phyloP scores from a whole-genome alignment of 495 filamentous ascomycete genomes.

The Aspergillus conjunctus region DNA sequence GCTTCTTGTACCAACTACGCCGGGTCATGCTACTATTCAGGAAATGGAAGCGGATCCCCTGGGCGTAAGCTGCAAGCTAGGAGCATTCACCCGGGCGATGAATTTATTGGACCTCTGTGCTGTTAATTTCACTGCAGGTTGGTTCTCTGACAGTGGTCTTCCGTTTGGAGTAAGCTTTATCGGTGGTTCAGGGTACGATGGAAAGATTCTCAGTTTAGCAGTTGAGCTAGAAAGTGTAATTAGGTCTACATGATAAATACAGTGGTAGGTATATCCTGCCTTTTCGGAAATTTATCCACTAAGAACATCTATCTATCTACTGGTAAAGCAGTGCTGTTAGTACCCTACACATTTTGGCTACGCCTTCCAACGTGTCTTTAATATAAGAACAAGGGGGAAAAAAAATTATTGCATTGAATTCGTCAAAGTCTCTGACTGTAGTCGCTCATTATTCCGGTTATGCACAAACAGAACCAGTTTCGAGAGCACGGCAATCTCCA shows the following conservation, averaged over 20 bases:
- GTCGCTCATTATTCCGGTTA: background rate
- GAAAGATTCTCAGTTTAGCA: conserved; percentile 23
- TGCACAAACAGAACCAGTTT: background rate
- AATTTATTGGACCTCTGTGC: conserved; percentile 7
- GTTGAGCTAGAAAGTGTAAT: background rate
- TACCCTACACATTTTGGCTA: no score
- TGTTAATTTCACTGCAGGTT: background rate
- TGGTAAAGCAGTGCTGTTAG: no score
- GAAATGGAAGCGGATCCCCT: background rate
- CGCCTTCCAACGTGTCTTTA: no score
- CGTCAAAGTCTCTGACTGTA: background rate
- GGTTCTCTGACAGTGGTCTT: background rate
- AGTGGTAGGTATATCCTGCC: no score
- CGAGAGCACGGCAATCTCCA: conserved; percentile 53
- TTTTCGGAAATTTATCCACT: no score
- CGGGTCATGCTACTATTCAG: background rate
- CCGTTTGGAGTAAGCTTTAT: background rate
- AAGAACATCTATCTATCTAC: no score
- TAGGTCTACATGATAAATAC: background rate
- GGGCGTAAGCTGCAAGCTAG: background rate
- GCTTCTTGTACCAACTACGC: background rate
- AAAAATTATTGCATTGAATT: background rate
- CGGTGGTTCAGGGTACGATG: conserved; percentile 9
- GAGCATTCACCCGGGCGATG: background rate
- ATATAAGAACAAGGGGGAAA: background rate